Evolutionary conservation across 2,329 filamentous ascomycete genomes (phyloP).

Genomic region (Penicillium sp.): DNA sequence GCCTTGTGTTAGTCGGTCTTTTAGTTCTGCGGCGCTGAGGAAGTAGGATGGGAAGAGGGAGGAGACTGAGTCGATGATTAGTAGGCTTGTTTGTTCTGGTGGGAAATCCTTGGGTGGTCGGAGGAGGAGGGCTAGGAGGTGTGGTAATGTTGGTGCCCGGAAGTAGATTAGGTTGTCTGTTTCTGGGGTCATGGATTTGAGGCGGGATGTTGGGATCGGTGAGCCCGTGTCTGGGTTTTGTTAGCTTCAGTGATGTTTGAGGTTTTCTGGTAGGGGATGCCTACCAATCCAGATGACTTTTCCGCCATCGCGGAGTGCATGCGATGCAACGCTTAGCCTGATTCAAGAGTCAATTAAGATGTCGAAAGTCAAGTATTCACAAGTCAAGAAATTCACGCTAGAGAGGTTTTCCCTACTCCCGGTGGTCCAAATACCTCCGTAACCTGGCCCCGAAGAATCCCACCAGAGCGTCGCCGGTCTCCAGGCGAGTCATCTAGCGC

Average conservation of each 20-base stretch:
- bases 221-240: constrained; percentile 54
- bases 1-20: constrained; percentile 35
- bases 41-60: constrained; percentile 78
- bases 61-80: constrained; percentile 81
- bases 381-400: constrained; percentile 66
- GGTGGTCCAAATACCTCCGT: constrained; percentile 89
- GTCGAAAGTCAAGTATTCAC: not conserved
- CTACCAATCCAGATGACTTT: constrained; percentile 83
- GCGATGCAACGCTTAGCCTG: constrained; percentile 73
- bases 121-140: constrained; percentile 74
- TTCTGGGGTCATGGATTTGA: constrained; percentile 54
- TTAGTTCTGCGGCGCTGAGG: constrained; percentile 60
- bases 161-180: constrained; percentile 69
- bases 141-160: constrained; percentile 63
- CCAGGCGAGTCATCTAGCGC: constrained; percentile 29
- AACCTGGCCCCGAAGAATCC: constrained; percentile 76
- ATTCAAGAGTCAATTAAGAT: not conserved
- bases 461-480: constrained; percentile 42
- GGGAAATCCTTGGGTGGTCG: constrained; percentile 70
- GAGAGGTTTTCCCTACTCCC: constrained; percentile 81
- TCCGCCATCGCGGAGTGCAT: constrained; percentile 65
- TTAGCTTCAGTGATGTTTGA: constrained; percentile 12
- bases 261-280: constrained; percentile 40
- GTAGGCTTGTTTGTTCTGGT: constrained; percentile 66
- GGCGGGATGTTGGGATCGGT: constrained; percentile 55